These are phyloP conservation scores for Ploettnerulaceae sp. DNA, from an alignment of 2,329 filamentous ascomycete genomes.

Conservation along the genomic window DNA sequence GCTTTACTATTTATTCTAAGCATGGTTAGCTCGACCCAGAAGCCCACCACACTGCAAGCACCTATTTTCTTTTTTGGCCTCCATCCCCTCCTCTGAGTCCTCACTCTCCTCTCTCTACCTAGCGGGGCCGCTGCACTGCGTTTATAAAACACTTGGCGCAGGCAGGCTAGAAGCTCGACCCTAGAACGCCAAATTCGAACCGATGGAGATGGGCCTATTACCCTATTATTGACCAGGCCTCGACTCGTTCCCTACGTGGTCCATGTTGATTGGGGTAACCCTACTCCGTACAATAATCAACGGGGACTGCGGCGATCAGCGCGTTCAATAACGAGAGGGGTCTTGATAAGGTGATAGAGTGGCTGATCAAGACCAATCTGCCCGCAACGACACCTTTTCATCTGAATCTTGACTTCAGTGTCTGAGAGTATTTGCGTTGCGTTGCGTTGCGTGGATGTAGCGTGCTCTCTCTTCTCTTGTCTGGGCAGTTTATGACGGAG, in stretches of 20 bases:
- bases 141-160: conserved; percentile 24
- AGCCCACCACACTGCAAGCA: too few relatives aligned
- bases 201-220: conserved; percentile 16
- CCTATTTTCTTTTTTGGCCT: too few relatives aligned
- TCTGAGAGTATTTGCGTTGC: conserved; percentile 4
- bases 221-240: conserved; percentile 14
- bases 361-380: conserved; percentile 4
- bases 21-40: too few relatives aligned
- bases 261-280: conserved; percentile 31
- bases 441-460: not conserved
- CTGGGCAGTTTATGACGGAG: not conserved
- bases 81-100: too few relatives aligned
- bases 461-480: not conserved
- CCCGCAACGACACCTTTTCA: conserved; percentile 4
- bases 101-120: too few relatives aligned
- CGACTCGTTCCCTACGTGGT: conserved; percentile 29
- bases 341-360: conserved; percentile 25
- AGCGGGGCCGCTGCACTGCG: conserved; percentile 23
- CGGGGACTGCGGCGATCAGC: conserved; percentile 21
- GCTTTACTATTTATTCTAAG: too few relatives aligned
- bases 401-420: not conserved
- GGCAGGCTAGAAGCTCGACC: conserved; percentile 26
- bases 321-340: conserved; percentile 16
- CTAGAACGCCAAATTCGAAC: conserved; percentile 20
- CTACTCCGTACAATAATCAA: conserved; percentile 17